phyloP scores from a whole-genome alignment of 1,139 yeast genomes.

The Debaryomyces robertsiae region DNA sequence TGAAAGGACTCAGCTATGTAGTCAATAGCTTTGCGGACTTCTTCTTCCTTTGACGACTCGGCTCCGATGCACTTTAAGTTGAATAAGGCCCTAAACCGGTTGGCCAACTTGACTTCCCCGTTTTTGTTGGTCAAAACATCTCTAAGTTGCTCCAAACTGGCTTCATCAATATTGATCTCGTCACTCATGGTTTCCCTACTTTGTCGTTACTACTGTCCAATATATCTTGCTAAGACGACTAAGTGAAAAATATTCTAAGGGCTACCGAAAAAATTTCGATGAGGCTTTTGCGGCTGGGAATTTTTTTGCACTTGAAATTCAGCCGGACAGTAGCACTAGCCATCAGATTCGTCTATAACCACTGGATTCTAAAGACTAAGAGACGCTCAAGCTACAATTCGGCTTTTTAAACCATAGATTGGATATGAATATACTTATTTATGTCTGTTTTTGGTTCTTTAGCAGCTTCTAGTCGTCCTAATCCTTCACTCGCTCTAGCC shows the following conservation, averaged over 20 bases:
- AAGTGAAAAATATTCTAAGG: neutral
- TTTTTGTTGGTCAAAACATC: constrained; percentile 64
- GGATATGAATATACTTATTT: no score
- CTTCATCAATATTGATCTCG: constrained; percentile 48
- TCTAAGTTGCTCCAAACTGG: constrained; percentile 67
- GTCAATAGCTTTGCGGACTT: constrained; percentile 65
- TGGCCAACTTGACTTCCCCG: constrained; percentile 75
- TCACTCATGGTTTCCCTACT: constrained; percentile 23
- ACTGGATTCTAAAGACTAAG: no score
- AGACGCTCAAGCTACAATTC: no score
- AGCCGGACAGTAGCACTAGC: no score
- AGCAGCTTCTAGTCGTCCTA: no score
- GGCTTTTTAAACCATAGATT: no score
- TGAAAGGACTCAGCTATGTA: constrained; percentile 81
- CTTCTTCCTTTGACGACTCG: constrained; percentile 53
- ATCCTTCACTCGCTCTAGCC: neutral
- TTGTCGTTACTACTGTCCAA: neutral
- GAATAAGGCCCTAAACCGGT: constrained; percentile 90
- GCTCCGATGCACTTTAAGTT: constrained; percentile 84
- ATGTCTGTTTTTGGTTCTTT: no score
- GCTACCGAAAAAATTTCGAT: constrained; percentile 5
- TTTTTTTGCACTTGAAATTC: constrained; percentile 5
- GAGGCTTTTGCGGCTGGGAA: constrained; percentile 3
- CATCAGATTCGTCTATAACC: no score
- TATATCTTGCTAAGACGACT: no score